Conservation (phyloP, 441 rosid species). For the Kokia cookei region DNA sequence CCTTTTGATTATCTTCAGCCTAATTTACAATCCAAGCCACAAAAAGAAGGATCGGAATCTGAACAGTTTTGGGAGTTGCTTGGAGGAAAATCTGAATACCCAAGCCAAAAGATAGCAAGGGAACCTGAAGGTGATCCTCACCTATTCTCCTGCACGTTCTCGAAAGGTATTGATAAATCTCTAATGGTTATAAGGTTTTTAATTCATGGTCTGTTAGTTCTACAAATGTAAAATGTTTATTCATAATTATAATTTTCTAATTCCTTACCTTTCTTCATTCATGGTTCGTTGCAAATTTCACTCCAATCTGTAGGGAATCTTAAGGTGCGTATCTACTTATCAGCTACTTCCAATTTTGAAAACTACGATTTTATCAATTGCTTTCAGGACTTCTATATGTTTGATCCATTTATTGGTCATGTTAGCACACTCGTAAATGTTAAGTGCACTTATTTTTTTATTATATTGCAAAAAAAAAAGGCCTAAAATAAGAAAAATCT, state of each 20-base stretch:
- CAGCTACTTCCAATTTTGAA: background rate
- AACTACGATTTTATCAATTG: background rate
- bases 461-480: background rate
- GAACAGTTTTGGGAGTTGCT: slow-evolving; percentile 92
- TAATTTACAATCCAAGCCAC: slow-evolving; percentile 69
- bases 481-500: background rate
- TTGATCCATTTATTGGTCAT: background rate
- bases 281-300: slow-evolving; percentile 17
- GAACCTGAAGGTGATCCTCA: slow-evolving; percentile 90
- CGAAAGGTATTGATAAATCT: slow-evolving; percentile 43
- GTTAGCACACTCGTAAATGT: background rate
- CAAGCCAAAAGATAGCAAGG: slow-evolving; percentile 67
- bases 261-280: slow-evolving; percentile 9
- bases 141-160: slow-evolving; percentile 77
- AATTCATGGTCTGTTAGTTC: slow-evolving; percentile 1
- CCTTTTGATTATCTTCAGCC: slow-evolving; percentile 51
- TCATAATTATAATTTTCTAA: slow-evolving; percentile 2
- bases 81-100: slow-evolving; percentile 86
- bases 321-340: slow-evolving; percentile 44
- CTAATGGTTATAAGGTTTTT: slow-evolving; percentile 1
- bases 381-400: background rate
- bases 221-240: background rate
- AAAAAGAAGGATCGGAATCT: slow-evolving; percentile 90
- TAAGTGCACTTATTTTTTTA: background rate
- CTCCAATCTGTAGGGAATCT: slow-evolving; percentile 54